Evolutionary conservation across 805 yeast species (phyloP), one percentile per base, ranked within the genome.

Genomic region (Ogataea pilisensis): DNA sequence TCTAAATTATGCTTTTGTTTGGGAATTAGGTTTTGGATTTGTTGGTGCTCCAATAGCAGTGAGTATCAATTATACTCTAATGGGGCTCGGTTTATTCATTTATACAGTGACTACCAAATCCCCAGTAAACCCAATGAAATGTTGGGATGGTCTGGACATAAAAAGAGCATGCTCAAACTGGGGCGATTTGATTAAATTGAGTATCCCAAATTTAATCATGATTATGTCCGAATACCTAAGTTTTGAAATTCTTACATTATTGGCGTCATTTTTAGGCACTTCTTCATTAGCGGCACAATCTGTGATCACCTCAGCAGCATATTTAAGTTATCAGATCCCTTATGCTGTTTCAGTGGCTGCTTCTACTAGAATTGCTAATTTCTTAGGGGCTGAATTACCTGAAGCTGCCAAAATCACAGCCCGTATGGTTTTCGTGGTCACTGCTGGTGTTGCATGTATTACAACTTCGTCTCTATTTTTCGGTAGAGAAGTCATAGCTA

Each of bases 201-300:
- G 90, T 2, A 55, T 78, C n/a, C 88, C 88, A 5, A 89, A 90
- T 28, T 77, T 83, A 25, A 62, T 82, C 39, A 81, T 83, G 85
- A 85, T 85, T 19, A 76, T 80, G 53, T 84, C 88, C 14, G 93
- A 85, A 61, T 85, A 85, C 73, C 64, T 85, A 28, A 87, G 89
- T 1, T 85, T 84, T 60, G 91, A 85, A 63, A 73, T 85, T 35
- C 66, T 84, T 45, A 85, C 91, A 0, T 69, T 84, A 37, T 66
- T 78, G 45, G 82, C 90, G 1, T 76, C 88, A 3, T 75, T 75
- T 52, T 69, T 84, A 45, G 89, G 91, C 18, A 60, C 69, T 1
- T 69, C 69, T 5, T 74, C 74, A 1, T 65, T 84, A 48, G 93
- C 87, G 6, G 84, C 91, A 0, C 90, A 84, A 62, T 77, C 85